Percentiles rank a stretch among this genome's conserved stretches.
These are phyloP conservation scores for Eucalyptus sp. DNA, from an alignment of 345 rosid genomes.

Conservation along the genomic window DNA sequence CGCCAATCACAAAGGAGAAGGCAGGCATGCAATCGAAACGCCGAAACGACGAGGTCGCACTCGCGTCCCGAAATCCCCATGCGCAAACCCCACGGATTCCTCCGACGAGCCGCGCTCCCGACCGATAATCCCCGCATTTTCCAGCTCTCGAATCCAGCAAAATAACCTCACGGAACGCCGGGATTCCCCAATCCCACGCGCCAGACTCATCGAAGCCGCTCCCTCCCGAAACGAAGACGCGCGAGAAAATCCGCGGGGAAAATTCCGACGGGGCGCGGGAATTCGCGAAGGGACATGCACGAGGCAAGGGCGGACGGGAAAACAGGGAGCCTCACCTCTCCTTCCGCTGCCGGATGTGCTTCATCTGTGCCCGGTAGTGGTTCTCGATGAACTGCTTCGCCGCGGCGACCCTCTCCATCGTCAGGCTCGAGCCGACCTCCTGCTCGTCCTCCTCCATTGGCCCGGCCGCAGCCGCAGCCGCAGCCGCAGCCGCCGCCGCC, in stretches of 20 bases:
- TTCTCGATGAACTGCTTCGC: conserved; percentile 90
- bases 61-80: not conserved
- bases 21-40: not conserved
- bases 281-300: not conserved
- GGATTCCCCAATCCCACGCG: not conserved
- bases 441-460: conserved; percentile 34
- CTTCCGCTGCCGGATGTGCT: conserved; percentile 65
- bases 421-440: conserved; percentile 46
- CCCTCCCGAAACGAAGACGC: not conserved
- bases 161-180: not conserved
- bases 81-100: not conserved
- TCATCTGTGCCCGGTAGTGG: conserved; percentile 82
- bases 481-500: not conserved
- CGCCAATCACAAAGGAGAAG: not conserved
- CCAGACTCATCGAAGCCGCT: not conserved
- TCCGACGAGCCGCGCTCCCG: not conserved
- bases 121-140: not conserved
- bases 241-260: too few species aligned
- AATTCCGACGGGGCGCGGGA: not conserved
- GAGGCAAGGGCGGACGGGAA: not conserved
- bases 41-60: not conserved
- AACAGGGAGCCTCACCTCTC: conserved; percentile 29
- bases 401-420: conserved; percentile 80
- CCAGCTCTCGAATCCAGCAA: not conserved
- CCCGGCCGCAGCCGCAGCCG: conserved; percentile 8